A percentile compares a stretch with the other conserved stretches of the same genome.
These are phyloP conservation scores for Pyrenophora tritici-repentis DNA, from an alignment of 2,329 filamentous ascomycete genomes.

Conservation along the genomic window DNA sequence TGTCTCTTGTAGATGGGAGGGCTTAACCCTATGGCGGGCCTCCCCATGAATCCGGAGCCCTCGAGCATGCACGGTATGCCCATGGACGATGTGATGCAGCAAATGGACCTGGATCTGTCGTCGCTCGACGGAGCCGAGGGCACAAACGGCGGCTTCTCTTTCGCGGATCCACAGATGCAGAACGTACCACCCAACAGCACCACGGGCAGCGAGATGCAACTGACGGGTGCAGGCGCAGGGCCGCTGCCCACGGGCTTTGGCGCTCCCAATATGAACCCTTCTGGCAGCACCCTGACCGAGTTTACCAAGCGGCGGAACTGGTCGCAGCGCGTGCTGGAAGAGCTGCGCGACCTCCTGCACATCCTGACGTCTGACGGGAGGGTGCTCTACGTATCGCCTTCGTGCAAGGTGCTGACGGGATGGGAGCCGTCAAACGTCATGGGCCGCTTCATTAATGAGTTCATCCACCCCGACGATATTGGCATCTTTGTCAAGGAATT, in stretches of 20 bases:
- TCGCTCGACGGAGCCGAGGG: constrained; percentile 32
- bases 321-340: constrained; percentile 86
- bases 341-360: constrained; percentile 85
- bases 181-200: constrained; percentile 31
- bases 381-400: constrained; percentile 85
- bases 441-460: constrained; percentile 77
- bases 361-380: constrained; percentile 84
- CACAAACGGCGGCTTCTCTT: constrained; percentile 28
- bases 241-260: constrained; percentile 62
- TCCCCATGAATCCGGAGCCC: constrained; percentile 34
- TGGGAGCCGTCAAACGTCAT: constrained; percentile 72
- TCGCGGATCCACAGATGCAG: constrained; percentile 35
- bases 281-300: constrained; percentile 64
- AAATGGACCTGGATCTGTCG: constrained; percentile 52
- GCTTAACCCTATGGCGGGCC: constrained; percentile 26
- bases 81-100: constrained; percentile 53
- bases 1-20: constrained; percentile 35
- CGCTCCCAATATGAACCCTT: constrained; percentile 49
- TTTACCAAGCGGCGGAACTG: constrained; percentile 74
- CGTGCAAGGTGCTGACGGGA: constrained; percentile 74
- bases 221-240: constrained; percentile 58
- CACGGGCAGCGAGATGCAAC: constrained; percentile 32
- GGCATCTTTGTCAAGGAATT: constrained; percentile 84
- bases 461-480: constrained; percentile 84
- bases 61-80: constrained; percentile 41